A percentile compares a stretch with the other conserved stretches of the same genome.
phyloP scores from a whole-genome alignment of 768 basidiomycete genomes.

The Tulasnella sp. region DNA sequence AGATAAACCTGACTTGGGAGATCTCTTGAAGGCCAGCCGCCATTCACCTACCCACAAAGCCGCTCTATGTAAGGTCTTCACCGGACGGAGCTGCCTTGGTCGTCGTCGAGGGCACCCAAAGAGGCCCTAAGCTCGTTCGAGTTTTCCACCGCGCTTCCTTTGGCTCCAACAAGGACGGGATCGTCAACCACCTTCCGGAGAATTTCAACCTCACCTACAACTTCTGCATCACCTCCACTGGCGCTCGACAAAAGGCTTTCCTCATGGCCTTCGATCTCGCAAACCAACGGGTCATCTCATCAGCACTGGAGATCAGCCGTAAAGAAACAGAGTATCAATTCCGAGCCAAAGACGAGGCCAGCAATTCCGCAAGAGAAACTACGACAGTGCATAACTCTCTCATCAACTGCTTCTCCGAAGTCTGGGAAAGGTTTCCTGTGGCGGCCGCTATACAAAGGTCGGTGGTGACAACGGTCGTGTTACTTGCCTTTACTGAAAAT shows the following conservation, averaged over 20 bases:
- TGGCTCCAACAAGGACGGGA: slow-evolving; percentile 44
- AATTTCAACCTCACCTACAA: slow-evolving; percentile 24
- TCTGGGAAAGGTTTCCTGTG: slow-evolving; percentile 25
- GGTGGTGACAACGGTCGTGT: too few species aligned
- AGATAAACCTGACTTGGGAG: too few species aligned
- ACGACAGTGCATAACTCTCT: slow-evolving; percentile 21
- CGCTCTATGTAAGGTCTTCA: too few species aligned
- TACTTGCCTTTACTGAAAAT: too few species aligned
- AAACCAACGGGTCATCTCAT: slow-evolving; percentile 40
- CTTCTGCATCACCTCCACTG: slow-evolving; percentile 45
- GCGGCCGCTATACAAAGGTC: slow-evolving; percentile 11
- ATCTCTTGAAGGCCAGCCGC: too few species aligned
- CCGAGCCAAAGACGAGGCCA: slow-evolving; percentile 40
- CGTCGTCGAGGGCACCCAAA: too few species aligned
- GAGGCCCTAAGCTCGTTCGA: too few species aligned
- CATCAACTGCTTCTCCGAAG: slow-evolving; percentile 20
- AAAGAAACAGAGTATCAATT: slow-evolving; percentile 56
- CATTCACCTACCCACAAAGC: too few species aligned
- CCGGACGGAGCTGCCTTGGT: too few species aligned
- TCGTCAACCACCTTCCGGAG: slow-evolving; percentile 36
- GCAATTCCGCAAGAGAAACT: neutral
- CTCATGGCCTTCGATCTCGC: slow-evolving; percentile 39
- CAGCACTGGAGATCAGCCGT: slow-evolving; percentile 50
- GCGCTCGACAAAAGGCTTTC: slow-evolving; percentile 44
- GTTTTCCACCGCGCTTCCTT: slow-evolving; percentile 57